Percentiles rank a stretch among this genome's conserved stretches.
Evolutionary conservation across 164 flowering plant species (phyloP).

Genomic region (Litsea cubeba): DNA sequence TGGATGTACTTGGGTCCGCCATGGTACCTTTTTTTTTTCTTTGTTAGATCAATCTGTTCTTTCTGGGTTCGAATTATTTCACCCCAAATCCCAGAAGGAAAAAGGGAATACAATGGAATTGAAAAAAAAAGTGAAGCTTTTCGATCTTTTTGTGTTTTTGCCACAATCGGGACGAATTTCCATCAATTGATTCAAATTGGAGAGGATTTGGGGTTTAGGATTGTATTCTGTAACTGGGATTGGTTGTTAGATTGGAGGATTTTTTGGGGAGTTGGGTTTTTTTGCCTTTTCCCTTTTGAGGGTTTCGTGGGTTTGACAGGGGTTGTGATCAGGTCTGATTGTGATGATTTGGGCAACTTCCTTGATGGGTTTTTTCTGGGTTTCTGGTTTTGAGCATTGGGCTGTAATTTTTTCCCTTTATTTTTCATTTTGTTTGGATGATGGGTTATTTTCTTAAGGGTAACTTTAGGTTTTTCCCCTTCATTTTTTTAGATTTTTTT

Average conservation of each 20-base stretch:
- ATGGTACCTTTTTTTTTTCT: not conserved
- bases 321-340: constrained; percentile 20
- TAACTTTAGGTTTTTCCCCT: constrained; percentile 15
- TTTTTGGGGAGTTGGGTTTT: not conserved
- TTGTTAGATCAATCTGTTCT: constrained; percentile 18
- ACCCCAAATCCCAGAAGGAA: constrained; percentile 4
- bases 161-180: constrained; percentile 7
- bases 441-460: constrained; percentile 5
- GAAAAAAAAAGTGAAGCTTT: constrained; percentile 2
- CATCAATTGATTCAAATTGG: constrained; percentile 13
- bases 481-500: not conserved
- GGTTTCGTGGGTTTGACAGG: constrained; percentile 18
- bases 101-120: constrained; percentile 1
- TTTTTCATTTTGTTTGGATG: constrained; percentile 9
- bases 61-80: constrained; percentile 11
- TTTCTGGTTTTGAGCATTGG: constrained; percentile 21
- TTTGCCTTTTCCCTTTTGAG: not conserved
- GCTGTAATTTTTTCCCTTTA: not conserved
- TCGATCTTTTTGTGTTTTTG: not conserved
- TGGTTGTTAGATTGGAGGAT: constrained; percentile 1
- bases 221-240: not conserved
- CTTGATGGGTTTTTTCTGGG: constrained; percentile 17
- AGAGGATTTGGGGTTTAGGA: constrained; percentile 3
- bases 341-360: constrained; percentile 18
- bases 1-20: no score